phyloP scores from a whole-genome alignment of 1,284 basidiomycete genomes.

The Pyrrhoderma lamaoense region DNA sequence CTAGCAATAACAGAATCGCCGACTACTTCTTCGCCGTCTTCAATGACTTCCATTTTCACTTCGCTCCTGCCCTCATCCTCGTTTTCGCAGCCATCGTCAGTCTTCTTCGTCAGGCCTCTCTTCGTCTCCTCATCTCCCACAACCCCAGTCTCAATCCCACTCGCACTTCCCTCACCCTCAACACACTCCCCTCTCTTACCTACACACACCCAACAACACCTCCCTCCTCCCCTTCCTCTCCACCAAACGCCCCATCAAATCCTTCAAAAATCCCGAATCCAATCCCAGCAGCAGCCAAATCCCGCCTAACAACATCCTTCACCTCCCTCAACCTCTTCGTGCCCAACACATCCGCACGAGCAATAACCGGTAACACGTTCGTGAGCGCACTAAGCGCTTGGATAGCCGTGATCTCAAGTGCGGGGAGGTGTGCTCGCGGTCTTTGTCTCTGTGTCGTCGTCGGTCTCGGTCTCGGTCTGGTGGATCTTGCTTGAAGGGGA shows the following conservation, averaged over 20 bases:
- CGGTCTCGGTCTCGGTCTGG: not conserved
- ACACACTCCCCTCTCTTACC: not conserved
- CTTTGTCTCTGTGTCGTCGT: not conserved
- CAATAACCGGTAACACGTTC: conserved; percentile 92
- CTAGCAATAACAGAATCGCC: no score
- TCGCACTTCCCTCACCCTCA: no score
- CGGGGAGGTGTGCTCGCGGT: conserved; percentile 31
- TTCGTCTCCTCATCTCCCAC: conserved; percentile 12
- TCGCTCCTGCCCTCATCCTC: not conserved
- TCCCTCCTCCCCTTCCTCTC: conserved; percentile 13
- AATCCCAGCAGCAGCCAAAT: conserved; percentile 73
- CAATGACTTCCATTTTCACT: conserved; percentile 1
- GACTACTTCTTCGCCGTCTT: no score
- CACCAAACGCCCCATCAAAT: conserved; percentile 32
- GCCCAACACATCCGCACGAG: conserved; percentile 85
- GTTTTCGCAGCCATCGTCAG: not conserved
- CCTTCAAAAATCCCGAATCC: conserved; percentile 81
- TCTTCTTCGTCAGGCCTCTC: not conserved
- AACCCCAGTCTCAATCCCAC: conserved; percentile 1
- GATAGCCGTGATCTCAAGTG: conserved; percentile 85
- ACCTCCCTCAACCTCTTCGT: conserved; percentile 77
- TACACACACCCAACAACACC: not conserved
- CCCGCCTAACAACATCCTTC: conserved; percentile 68
- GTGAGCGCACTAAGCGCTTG: conserved; percentile 84
- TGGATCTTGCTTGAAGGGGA: no score